Evolutionary conservation across 352 stramenopile genomes (phyloP), one percentile per base, ranked within the genome.

Genomic region (Poterioochromonas sp.): DNA sequence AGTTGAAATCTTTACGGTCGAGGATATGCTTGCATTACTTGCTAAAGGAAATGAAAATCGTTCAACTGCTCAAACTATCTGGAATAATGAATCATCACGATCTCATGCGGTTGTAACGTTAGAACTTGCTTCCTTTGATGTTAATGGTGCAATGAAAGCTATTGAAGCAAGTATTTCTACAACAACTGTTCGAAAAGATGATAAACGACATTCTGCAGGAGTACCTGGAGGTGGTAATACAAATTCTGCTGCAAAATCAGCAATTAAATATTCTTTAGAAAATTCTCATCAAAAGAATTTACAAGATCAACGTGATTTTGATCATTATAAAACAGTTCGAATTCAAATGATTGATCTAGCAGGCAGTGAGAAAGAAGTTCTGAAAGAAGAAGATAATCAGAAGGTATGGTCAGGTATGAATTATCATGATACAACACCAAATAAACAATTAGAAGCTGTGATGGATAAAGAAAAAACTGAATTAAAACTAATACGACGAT

Each of bases 301-400:
- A 58, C 47, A 15, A 26, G 15, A 26, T 26, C 47, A 26, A 15
- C 15, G 15, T 58, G 47, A 58, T 26, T 15, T 15, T 58, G 47
- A 58, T 26, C 47, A 58, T 15, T 58, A 26, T 26, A 15, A 26
- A 26, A 15, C 63, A 11, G 79, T 77, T 60, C 64, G 69, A 40
- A 65, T 80, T 5, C 80, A 83, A 60, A 82, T 96, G 26, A 89
- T 96, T 39, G 90, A 96, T 82, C 83, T 96, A 37, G 90, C 91
- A 40, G 90, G 90, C 11, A 83, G 76, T 26, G 83, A 87, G 69
- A 77, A 81, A 18, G 65, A 85, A 47, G 32, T 43, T 20, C 54
- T 78, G 5, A 91, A 87, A 0, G 88, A 87, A 18, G 89, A 53
- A 64, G 35, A 78, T 3, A 94, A 95, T 83, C 90, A 92, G 83